phyloP scores from a whole-genome alignment of 1,139 yeast species.

The Taiozyma sp. region DNA sequence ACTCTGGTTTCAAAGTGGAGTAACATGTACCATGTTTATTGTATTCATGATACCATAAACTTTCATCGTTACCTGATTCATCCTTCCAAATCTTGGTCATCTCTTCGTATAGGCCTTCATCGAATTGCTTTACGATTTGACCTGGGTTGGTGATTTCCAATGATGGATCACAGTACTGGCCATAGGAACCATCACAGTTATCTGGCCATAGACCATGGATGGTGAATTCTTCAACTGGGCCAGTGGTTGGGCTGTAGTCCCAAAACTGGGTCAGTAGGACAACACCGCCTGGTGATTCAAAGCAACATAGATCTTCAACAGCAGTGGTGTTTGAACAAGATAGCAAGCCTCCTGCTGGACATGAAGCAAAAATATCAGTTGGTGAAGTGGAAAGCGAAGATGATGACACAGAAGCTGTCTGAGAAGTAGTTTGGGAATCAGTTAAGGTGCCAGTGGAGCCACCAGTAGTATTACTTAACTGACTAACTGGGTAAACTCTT shows the following conservation, averaged over 20 bases:
- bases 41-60: slow-evolving; percentile 87
- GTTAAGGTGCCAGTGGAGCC: neutral
- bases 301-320: slow-evolving; percentile 63
- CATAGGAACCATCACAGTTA: slow-evolving; percentile 65
- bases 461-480: slow-evolving; percentile 5
- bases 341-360: slow-evolving; percentile 61
- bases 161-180: slow-evolving; percentile 66
- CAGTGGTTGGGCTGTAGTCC: slow-evolving; percentile 82
- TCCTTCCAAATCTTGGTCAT: slow-evolving; percentile 72
- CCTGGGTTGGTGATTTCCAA: slow-evolving; percentile 52
- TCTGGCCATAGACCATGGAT: slow-evolving; percentile 85
- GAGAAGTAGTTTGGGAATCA: neutral
- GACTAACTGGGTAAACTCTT: slow-evolving; percentile 18
- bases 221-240: slow-evolving; percentile 72
- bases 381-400: slow-evolving; percentile 8
- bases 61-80: slow-evolving; percentile 64
- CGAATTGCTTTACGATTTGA: slow-evolving; percentile 41
- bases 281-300: slow-evolving; percentile 81
- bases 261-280: slow-evolving; percentile 85
- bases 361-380: slow-evolving; percentile 21
- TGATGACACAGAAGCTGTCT: neutral
- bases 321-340: slow-evolving; percentile 48
- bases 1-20: slow-evolving; percentile 64
- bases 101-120: slow-evolving; percentile 46
- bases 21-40: slow-evolving; percentile 94